A percentile compares a stretch with the other conserved stretches of the same genome.
phyloP scores from a whole-genome alignment of 768 basidiomycete species.

The Boletus vinaceobasis region DNA sequence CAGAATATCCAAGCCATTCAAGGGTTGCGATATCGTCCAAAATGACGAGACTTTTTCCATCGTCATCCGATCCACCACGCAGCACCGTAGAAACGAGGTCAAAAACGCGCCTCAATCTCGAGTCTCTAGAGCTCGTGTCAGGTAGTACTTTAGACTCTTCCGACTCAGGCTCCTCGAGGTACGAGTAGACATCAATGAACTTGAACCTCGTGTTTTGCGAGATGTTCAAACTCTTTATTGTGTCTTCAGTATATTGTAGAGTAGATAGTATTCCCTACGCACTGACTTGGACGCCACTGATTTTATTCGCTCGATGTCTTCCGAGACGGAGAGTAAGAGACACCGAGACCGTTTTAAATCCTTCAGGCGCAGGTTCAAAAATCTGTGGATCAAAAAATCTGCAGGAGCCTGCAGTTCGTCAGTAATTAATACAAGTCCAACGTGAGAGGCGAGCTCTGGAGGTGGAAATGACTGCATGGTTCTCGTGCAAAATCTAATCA shows the following conservation, averaged over 20 bases:
- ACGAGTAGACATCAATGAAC: constrained; percentile 52
- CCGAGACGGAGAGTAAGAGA: constrained; percentile 57
- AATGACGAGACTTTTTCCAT: constrained; percentile 45
- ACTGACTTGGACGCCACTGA: constrained; percentile 63
- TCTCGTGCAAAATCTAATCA: constrained; percentile 5
- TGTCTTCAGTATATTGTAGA: constrained; percentile 3
- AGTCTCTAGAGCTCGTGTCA: constrained; percentile 7
- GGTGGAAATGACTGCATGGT: constrained; percentile 49
- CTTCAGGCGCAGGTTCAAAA: constrained; percentile 53
- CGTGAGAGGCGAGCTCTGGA: constrained; percentile 46
- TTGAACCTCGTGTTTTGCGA: constrained; percentile 39
- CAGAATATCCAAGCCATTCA: constrained; percentile 66
- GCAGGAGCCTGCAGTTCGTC: constrained; percentile 70
- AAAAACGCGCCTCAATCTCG: constrained; percentile 32
- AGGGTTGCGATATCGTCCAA: constrained; percentile 68
- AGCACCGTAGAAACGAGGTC: constrained; percentile 35
- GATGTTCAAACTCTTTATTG: constrained; percentile 33
- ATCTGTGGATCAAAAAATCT: constrained; percentile 65
- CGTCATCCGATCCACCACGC: background rate
- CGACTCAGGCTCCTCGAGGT: constrained; percentile 24
- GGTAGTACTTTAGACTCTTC: constrained; percentile 2
- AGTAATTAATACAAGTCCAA: constrained; percentile 58
- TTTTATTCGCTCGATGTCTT: constrained; percentile 58
- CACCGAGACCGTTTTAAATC: constrained; percentile 32
- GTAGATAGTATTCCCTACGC: constrained; percentile 23